phyloP scores from a whole-genome alignment of 257 asterid species.

The Craterostigma plantagineum region DNA sequence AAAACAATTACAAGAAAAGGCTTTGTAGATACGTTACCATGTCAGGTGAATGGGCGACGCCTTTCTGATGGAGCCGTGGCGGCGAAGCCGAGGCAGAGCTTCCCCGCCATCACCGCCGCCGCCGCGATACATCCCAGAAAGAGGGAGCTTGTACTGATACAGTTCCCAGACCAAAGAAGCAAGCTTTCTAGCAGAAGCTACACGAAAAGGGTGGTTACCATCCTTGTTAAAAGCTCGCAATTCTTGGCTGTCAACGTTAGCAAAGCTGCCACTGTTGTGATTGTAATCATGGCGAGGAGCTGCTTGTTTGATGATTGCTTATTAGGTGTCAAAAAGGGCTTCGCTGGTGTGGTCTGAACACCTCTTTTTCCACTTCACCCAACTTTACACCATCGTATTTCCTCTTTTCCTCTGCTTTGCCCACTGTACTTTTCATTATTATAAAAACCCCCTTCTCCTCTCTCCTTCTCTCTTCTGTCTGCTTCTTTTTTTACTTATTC shows the following conservation, averaged over 20 bases:
- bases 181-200: slow-evolving; percentile 68
- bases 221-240: slow-evolving; percentile 12
- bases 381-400: slow-evolving; percentile 70
- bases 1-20: too few species aligned
- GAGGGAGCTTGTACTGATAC: slow-evolving; percentile 34
- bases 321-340: slow-evolving; percentile 48
- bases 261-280: too few species aligned
- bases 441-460: too few species aligned
- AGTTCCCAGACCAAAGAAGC: slow-evolving; percentile 81
- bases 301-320: slow-evolving; percentile 10
- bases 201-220: slow-evolving; percentile 11
- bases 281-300: slow-evolving; percentile 2
- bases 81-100: slow-evolving; percentile 43
- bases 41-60: slow-evolving; percentile 29
- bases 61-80: slow-evolving; percentile 30
- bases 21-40: slow-evolving; percentile 23
- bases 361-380: slow-evolving; percentile 63
- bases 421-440: slow-evolving; percentile 34
- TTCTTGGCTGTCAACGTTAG: slow-evolving; percentile 4
- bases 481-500: too few species aligned
- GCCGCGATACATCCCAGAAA: slow-evolving; percentile 47
- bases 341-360: slow-evolving; percentile 64
- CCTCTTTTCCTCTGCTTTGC: slow-evolving; percentile 36
- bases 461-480: slow-evolving; percentile 33
- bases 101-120: slow-evolving; percentile 3